Evolutionary conservation across 2,329 filamentous ascomycete genomes (phyloP), one percentile per base, ranked within the genome.

Genomic region (Ceratocystis huliohia): DNA sequence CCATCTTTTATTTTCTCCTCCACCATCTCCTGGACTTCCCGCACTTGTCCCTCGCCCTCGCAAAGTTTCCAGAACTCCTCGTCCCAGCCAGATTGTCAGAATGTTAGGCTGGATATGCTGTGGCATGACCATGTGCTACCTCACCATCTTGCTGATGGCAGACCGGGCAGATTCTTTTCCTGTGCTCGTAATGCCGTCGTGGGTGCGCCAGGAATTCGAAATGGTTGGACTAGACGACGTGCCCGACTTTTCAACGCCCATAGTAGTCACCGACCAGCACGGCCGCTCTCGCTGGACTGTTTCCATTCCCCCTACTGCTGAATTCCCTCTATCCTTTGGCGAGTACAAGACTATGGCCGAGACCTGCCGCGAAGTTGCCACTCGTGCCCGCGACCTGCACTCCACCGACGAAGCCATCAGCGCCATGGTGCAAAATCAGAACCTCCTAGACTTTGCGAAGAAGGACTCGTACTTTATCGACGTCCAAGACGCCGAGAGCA

Each of bases 251-350:
- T 86, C 89, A 0, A 88, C 87, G 0, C 88, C 89, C 0, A 80
- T 94, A 22, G 80, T 89, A 5, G 79, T 92, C 59, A 83, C 81
- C 15, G 88, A 91, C 74, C 76, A 78, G 30, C 78, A 79, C 57
- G 88, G 87, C 2, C 81, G 80, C 64, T 78, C 84, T 10, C 87
- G 83, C 73, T 95, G 91, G 91, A 94, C 90, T 0, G 82, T 95
- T 10, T 91, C 84, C 1, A 91, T 96, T 46, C 90, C 90, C 0
- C 78, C 81, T 5, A 80, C 80, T 67, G 78, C 81, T 59, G 77
- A 79, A 2, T 93, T 93, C 68, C 90, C 90, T 1, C 74, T 94
- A 1, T 75, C 79, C 0, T 81, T 83, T 22, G 75, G 80, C 8
- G 82, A 90, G 69, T 94, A 94, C 72, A 75, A 79, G 15, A 82